Evolutionary conservation across 345 rosid species (phyloP), one percentile per base, ranked within the genome.

Genomic region (Mercurialis annua): DNA sequence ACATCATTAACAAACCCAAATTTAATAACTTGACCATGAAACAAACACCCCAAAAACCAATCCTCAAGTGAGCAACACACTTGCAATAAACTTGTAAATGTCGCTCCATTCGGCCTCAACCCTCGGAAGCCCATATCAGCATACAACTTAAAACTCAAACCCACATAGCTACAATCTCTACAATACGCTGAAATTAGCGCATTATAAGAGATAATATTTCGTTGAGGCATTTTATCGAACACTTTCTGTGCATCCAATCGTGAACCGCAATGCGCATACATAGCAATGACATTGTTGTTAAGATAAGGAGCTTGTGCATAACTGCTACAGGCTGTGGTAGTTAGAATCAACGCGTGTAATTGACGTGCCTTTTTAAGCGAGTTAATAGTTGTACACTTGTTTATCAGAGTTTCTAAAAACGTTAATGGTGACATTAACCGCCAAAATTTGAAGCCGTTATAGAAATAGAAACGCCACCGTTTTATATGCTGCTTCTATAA

Each of bases 211-310:
- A 92, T 86, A 2, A 79, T 16, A 68, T 81, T 90, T 76, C 92
- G 80, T 0, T 61, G 50, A 50, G 88, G 92, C 88, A 91, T 90
- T 87, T 70, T 70, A 64, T 86, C 96, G 87, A 92, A 87, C 85
- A 88, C 56, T 49, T 60, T 34, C 30, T 68, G 79, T 11, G 87
- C 86, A 14, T 81, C 78, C 12, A 47, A 34, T 21, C 81, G 26
- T 0, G 87, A 79, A 20, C 84, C 80, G 52, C 92, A 92, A n/a
- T 90, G 76, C 0, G 69, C 77, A 57, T 90, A 88, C 92, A 86
- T 80, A 0, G 92, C 86, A 30, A 90, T 46, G 55, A 90, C 77
- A 24, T 84, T 90, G 82, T 93, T 90, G 80, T 65, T 68, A 43
- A 62, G 61, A 65, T 77, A 93, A 0, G 98, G 89, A 17, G 86